Evolutionary conservation across 1,139 yeast species (phyloP), one percentile per base, ranked within the genome.

Genomic region (Spencermartinsiella ligniputridi): DNA sequence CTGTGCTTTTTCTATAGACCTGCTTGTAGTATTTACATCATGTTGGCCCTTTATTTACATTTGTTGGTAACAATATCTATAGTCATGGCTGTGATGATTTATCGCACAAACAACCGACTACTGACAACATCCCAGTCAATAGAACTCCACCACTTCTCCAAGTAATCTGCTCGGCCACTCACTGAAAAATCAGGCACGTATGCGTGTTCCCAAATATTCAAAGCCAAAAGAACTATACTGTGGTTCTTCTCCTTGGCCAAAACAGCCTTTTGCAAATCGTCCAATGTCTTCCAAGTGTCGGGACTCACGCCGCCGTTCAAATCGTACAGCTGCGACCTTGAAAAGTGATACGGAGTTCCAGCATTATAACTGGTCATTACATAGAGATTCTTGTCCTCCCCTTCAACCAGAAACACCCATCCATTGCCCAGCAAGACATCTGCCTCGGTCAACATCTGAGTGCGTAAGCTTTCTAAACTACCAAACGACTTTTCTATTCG

Each of bases 121-220:
- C 56, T 63, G 27, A 90, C 78, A 42, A 85, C 90, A 49, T 81
- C 78, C 98, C 98, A 92, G 67, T 92, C 80, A 55, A 90, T 76
- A 55, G 87, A 75, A 42, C 81, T 75, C 83, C 95, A 83, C 61
- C 85, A 78, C 46, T 80, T 82, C 50, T 78, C 78, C 58, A 92
- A 74, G 63, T 85, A 92, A 52, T 80, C 78, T 29, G 77, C 74
- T 67, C 81, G 83, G 35, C 95, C 95, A 41, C 69, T 74, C 42
- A 87, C 75, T 24, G 97, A 96, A 66, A 82, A 92, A 64, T 92
- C 98, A 17, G 76, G 68, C 44, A 88, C 59, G 64, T 82, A 92
- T 18, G 96, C 88, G 53, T 81, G 78, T 63, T 90, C 95, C 97
- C 97, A 90, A 53, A 85, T 74, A 64, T 81, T 87, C 54, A 89